Base-by-base conservation (phyloP, 805 yeast genomes). In the Wickerhamiella azymoides region DNA sequence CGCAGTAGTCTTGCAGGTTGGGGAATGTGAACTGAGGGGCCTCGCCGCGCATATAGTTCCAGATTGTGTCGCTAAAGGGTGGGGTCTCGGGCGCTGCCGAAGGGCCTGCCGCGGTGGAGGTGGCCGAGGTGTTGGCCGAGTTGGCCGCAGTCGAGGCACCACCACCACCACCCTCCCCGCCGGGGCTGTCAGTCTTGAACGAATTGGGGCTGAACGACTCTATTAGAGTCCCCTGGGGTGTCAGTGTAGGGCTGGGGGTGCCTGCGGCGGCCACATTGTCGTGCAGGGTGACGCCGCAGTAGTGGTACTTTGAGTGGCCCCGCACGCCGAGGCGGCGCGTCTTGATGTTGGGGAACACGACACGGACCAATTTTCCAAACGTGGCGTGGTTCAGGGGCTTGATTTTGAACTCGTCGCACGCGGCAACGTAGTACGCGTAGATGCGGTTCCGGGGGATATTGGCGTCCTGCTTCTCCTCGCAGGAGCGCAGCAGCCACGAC, bases 301-400 rank as follows among this genome's bases (percentile, higher is more conserved):
- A 85, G 59, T 84, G 93, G 61, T 86, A 86, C 58, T 80, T 80
- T 17, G 89, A 77, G 56, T 79, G 81, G 2, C 88, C 88, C 42
- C 94, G 69, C 60, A 79, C 75, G 1, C 96, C 96, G 45, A 85
- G 66, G 45, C 96, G 70, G 51, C 93, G 71, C 0, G 92, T 81
- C 26, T 77, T 76, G 50, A 84, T 66, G 46, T 68, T 66, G 0
- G 94, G 92, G 54, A 72, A 80, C 4, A 76, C 62, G 4, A 78
- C 65, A 48, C 79, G 68, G 16, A 83, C 84, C 37, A 80, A 64
- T 55, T 80, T 82, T 3, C 94, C 94, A 56, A 84, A 74, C 2
- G 83, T 75, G 1, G 93, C 89, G 25, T 84, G 86, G 32, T 80
- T 74, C 46, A 82, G 63, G 1, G 94, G 67, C 46, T 72, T 71